Evolutionary conservation across 2,329 filamentous ascomycete genomes (phyloP).

Genomic region (Fusarium proliferatum): DNA sequence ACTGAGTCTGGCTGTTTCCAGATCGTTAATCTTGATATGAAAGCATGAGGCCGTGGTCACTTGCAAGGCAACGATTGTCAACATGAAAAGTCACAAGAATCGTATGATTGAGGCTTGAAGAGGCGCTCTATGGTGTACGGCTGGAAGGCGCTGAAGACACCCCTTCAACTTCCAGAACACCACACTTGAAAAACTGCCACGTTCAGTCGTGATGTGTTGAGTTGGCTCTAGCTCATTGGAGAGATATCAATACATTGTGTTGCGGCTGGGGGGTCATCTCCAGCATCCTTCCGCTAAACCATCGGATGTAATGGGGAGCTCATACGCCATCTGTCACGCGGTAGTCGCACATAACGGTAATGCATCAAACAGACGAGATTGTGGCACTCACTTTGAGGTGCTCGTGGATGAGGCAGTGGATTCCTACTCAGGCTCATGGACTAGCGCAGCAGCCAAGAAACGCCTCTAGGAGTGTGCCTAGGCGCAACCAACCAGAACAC

Average conservation of each 20-base stretch:
- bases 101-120: conserved; percentile 32
- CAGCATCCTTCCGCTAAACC: background rate
- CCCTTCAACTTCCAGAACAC: conserved; percentile 8
- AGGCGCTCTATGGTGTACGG: conserved; percentile 15
- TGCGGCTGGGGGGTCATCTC: conserved; percentile 7
- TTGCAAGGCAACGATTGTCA: background rate
- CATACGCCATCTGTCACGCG: conserved; percentile 6
- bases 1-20: background rate
- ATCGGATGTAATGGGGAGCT: background rate
- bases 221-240: background rate
- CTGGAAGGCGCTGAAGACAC: conserved; percentile 14
- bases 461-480: background rate
- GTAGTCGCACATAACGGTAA: conserved; percentile 27
- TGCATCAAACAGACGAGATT: conserved; percentile 16
- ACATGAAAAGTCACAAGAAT: conserved; percentile 11
- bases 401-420: background rate
- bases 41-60: background rate
- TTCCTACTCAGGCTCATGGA: conserved; percentile 1
- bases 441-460: conserved; percentile 34
- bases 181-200: conserved; percentile 17
- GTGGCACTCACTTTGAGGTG: conserved; percentile 11
- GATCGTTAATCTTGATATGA: background rate
- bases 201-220: conserved; percentile 14
- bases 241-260: conserved; percentile 3
- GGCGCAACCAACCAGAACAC: conserved; percentile 11